Base-by-base conservation (phyloP, 2,329 filamentous ascomycete genomes). In the Thelonectria rubi region DNA sequence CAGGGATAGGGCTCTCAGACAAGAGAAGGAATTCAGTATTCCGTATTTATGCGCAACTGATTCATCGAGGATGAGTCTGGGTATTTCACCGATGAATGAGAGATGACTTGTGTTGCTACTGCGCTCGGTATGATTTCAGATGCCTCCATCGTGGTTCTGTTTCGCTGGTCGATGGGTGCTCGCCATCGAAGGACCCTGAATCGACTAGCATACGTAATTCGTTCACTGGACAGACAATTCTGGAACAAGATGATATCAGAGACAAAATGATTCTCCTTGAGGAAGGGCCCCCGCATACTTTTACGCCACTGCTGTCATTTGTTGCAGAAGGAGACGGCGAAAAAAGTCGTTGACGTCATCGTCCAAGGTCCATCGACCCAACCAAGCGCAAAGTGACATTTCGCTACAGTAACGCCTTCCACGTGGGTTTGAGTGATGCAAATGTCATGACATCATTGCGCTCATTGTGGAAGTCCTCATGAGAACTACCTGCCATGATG, bases 361-460 rank as follows among this genome's bases (percentile, higher is more conserved):
- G 24, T 39, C 49, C 32, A 45, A 18, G 14, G 39, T 11, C 20
- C 5, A 14, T 7, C 58, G 52, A 51, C 58, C 55, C 58, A 55
- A 43, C 58, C 43, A n/a, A 9, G 26, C 40, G 51, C 26, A 42
- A 50, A 24, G 24, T 24, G 24, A 24, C n/a, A n/a, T n/a, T n/a
- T n/a, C n/a, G n/a, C 20, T 48, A 18, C 17, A 24, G 24, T 24
- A 20, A 18, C n/a, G 42, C 34, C 40, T 49, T 34, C 11, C n/a
- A 30, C 32, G 20, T 14, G 43, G 45, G 15, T n/a, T 45, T 42
- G 20, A n/a, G 39, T 43, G 32, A 58, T 62, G 20, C 55, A 47
- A 30, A 12, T n/a, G 46, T 17, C 18, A 71, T 71, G 69, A 71
- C 69, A 71, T 71, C 69, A 71, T 60, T 54, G 5, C 32, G 11